Conservation (phyloP, 1,139 yeast genomes). For the Keqinozyma sinolaborantium region DNA sequence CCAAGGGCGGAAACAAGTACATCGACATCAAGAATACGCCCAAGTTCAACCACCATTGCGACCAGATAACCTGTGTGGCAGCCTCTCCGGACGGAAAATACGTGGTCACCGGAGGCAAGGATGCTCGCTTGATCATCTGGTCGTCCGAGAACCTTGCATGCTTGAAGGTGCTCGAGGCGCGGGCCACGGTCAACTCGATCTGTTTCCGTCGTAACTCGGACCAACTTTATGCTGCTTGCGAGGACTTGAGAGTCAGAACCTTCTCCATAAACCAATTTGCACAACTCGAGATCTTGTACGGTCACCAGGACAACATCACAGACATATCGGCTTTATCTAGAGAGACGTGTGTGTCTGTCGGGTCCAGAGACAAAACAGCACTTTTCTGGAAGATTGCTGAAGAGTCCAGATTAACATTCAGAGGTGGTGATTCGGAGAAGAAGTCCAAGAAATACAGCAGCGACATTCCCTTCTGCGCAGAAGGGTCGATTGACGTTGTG, state of each 20-base stretch:
- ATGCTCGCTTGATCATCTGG: slow-evolving; percentile 80
- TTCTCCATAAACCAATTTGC: slow-evolving; percentile 83
- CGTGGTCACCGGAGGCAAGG: slow-evolving; percentile 89
- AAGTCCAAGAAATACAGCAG: slow-evolving; percentile 33
- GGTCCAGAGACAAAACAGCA: slow-evolving; percentile 90
- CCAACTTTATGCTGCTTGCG: slow-evolving; percentile 89
- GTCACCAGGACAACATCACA: slow-evolving; percentile 87
- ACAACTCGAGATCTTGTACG: slow-evolving; percentile 86
- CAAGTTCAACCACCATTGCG: slow-evolving; percentile 63
- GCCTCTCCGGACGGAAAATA: slow-evolving; percentile 84
- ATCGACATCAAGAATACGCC: slow-evolving; percentile 32
- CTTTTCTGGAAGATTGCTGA: slow-evolving; percentile 97
- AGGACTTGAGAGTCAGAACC: slow-evolving; percentile 86
- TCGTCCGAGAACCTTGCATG: slow-evolving; percentile 74
- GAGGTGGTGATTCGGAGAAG: slow-evolving; percentile 76
- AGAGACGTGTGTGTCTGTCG: slow-evolving; percentile 94
- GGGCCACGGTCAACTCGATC: slow-evolving; percentile 70
- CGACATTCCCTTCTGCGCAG: slow-evolving; percentile 47
- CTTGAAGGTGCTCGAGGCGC: slow-evolving; percentile 71
- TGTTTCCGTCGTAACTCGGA: slow-evolving; percentile 78
- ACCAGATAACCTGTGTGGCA: slow-evolving; percentile 73
- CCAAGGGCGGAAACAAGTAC: slow-evolving; percentile 58
- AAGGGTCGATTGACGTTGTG: slow-evolving; percentile 90
- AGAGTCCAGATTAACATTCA: slow-evolving; percentile 86
- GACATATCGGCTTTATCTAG: slow-evolving; percentile 77